phyloP scores from a whole-genome alignment of 2,329 filamentous ascomycete genomes.

The Esteya vermicola region DNA sequence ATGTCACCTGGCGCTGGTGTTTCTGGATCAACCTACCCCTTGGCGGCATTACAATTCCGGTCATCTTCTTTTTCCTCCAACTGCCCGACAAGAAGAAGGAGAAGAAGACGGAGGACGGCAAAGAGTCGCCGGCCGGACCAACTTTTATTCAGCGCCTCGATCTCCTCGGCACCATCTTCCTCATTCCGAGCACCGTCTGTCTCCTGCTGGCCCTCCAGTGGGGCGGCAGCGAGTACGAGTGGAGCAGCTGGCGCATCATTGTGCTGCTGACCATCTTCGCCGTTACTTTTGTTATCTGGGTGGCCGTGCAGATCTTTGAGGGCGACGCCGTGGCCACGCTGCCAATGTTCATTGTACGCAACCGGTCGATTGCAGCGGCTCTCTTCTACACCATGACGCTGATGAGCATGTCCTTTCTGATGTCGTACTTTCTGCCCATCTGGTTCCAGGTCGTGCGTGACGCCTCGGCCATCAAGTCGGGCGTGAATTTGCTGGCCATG shows the following conservation, averaged over 20 bases:
- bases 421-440: constrained; percentile 12
- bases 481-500: constrained; percentile 12
- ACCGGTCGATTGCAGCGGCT: constrained; percentile 15
- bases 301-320: constrained; percentile 20
- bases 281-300: constrained; percentile 19
- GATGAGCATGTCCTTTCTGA: constrained; percentile 2
- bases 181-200: constrained; percentile 21
- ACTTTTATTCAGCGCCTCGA: constrained; percentile 3
- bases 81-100: constrained; percentile 9
- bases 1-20: constrained; percentile 8
- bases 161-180: constrained; percentile 4
- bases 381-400: constrained; percentile 8
- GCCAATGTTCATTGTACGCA: constrained; percentile 23
- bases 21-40: constrained; percentile 10
- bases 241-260: constrained; percentile 23
- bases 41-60: constrained; percentile 6
- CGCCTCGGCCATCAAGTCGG: constrained; percentile 14
- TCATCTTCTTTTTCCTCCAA: constrained; percentile 15
- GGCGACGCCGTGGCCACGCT: constrained; percentile 26
- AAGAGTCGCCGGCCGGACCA: not conserved
- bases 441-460: constrained; percentile 17
- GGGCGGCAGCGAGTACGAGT: constrained; percentile 26
- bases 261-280: constrained; percentile 21
- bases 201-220: constrained; percentile 34
- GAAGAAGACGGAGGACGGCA: no score